These are phyloP conservation scores for Helianthus tuberosus DNA, from an alignment of 129 eudicot species.

Conservation along the genomic window DNA sequence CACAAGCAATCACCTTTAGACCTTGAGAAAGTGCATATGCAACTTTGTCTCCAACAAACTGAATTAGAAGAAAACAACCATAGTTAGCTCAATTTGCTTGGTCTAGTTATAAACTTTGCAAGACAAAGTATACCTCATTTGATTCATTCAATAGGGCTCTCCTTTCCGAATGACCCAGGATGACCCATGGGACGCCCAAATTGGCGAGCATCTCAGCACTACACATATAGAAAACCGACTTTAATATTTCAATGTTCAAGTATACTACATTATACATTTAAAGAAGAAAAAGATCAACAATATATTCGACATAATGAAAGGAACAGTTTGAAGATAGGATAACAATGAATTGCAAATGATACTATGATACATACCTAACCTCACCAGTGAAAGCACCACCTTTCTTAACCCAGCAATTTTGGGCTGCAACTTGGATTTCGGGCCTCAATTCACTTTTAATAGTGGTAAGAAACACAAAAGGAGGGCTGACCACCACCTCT, in stretches of 20 bases:
- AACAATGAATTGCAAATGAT: not conserved
- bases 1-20: conserved; percentile 94
- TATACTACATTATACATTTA: not conserved
- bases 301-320: not conserved
- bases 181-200: conserved; percentile 89
- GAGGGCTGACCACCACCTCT: too few species aligned
- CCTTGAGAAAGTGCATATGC: conserved; percentile 97
- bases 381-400: too few species aligned
- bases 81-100: conserved; percentile 1
- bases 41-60: conserved; percentile 96
- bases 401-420: too few species aligned
- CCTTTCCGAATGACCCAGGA: conserved; percentile 96
- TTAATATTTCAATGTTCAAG: conserved; percentile 19
- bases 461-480: too few species aligned
- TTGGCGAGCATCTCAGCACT: conserved; percentile 98
- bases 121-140: conserved; percentile 61
- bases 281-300: too few species aligned
- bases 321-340: not conserved
- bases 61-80: conserved; percentile 18
- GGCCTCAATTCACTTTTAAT: too few species aligned
- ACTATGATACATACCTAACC: too few species aligned
- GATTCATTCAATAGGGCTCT: conserved; percentile 73
- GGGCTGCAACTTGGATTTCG: too few species aligned
- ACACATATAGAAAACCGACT: conserved; percentile 22
- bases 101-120: conserved; percentile 3